Base-by-base conservation (phyloP, 2,329 filamentous ascomycete species). In the Hymenoscyphus fraxineus region DNA sequence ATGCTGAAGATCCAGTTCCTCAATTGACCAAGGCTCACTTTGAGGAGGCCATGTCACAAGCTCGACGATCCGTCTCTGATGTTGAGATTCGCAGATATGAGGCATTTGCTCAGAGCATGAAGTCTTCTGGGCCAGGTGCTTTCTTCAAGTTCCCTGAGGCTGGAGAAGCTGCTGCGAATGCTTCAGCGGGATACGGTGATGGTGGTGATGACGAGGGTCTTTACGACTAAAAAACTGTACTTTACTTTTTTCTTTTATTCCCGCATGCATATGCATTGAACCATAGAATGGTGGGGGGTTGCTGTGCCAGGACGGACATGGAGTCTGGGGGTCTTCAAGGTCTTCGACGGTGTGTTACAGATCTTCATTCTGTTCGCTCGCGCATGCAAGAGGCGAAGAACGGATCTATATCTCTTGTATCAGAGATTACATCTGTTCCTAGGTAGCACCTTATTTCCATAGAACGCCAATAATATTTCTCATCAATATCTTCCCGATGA, bases 51-150 rank as follows among this genome's bases (percentile, higher is more conserved):
- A 99, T 99, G 95, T 88, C 91, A 78, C 89, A 90, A 79, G 95
- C 95, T 69, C 90, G 95, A 78, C 88, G 91, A 77, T 98, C 95
- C 35, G 95, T 99, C 72, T 93, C 87, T 64, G 95, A 99, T 72
- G 94, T 98, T 27, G 95, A 99, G 84, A 96, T 99, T 74, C 91
- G 95, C 76, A 90, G 94, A 67, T 99, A 99, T 81, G 95, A 99
- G 84, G 94, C 95, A 4, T 99, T 99, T 75, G 91, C 94, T 51
- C 94, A 98, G 82, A 94, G 94, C 78, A 96, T 99, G 93, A 99
- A 99, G 91, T 97, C 96, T 78, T 88, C 92, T 66, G 93, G 93
- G 60, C 93, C 93, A 47, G 94, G 93, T 75, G 93, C 92, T 73
- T 97, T 95, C 86, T 99, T 99, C 91, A 93, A 96, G 80, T 99